phyloP scores from a whole-genome alignment of 768 basidiomycete species.

The Suillus alpinus region DNA sequence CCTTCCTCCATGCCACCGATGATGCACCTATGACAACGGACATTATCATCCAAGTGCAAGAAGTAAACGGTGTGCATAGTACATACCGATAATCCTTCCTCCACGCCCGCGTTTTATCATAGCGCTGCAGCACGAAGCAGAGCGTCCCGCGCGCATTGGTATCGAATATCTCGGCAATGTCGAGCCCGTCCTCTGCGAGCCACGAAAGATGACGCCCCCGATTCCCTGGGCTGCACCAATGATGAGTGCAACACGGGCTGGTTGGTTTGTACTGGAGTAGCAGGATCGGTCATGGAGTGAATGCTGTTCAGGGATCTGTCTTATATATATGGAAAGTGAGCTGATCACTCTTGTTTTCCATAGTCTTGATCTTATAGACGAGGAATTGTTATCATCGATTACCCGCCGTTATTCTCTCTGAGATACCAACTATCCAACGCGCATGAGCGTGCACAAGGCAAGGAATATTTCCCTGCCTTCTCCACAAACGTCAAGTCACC shows the following conservation, averaged over 20 bases:
- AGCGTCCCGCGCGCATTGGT: too few species aligned
- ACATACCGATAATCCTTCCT: too few species aligned
- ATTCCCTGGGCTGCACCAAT: slow-evolving; percentile 46
- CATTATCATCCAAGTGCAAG: background rate
- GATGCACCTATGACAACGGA: slow-evolving; percentile 25
- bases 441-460: background rate
- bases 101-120: slow-evolving; percentile 39
- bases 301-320: background rate
- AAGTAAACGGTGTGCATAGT: background rate
- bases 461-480: background rate
- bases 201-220: slow-evolving; percentile 43
- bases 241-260: slow-evolving; percentile 34
- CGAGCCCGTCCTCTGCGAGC: slow-evolving; percentile 44
- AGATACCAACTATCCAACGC: too few species aligned
- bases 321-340: background rate
- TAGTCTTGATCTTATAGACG: background rate
- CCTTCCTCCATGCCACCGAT: slow-evolving; percentile 10
- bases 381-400: background rate
- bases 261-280: background rate
- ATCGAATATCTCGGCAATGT: slow-evolving; percentile 37
- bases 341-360: background rate
- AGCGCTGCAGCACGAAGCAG: too few species aligned
- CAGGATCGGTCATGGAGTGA: background rate
- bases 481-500: background rate
- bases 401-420: background rate